Evolutionary conservation across 306 rosid species (phyloP).

Genomic region (Mimosa bimucronata): DNA sequence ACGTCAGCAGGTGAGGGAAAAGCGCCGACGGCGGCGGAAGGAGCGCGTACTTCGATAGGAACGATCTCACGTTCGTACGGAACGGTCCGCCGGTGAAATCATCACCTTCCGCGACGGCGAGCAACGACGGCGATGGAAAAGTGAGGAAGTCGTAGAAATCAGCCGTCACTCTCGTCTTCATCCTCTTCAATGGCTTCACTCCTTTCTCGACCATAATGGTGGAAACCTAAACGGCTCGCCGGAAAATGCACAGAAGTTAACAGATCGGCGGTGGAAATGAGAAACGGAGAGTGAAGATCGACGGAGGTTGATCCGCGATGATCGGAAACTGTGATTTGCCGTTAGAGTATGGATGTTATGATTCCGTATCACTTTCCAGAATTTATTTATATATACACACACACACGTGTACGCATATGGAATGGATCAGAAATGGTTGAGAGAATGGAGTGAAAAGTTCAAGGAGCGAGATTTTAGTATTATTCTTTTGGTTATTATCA

Average conservation of each 20-base stretch:
- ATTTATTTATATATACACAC: background rate
- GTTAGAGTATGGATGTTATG: slow-evolving; percentile 36
- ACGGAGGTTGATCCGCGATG: background rate
- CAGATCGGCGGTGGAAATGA: slow-evolving; percentile 24
- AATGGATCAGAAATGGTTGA: background rate
- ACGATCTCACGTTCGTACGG: slow-evolving; percentile 60
- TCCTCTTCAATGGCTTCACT: slow-evolving; percentile 75
- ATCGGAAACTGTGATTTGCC: slow-evolving; percentile 35
- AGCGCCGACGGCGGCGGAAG: slow-evolving; percentile 84
- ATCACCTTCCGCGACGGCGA: slow-evolving; percentile 24
- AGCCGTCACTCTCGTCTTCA: slow-evolving; percentile 85
- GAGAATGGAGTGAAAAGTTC: background rate
- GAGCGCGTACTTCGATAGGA: slow-evolving; percentile 75
- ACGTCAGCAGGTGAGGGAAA: slow-evolving; percentile 79
- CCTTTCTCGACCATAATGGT: slow-evolving; percentile 73
- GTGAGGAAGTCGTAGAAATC: slow-evolving; percentile 80
- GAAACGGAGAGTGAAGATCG: slow-evolving; percentile 19
- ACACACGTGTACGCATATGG: too few species aligned
- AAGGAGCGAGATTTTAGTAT: slow-evolving; percentile 1
- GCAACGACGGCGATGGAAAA: slow-evolving; percentile 50
- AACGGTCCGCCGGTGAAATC: slow-evolving; percentile 54
- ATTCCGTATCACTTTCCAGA: slow-evolving; percentile 31
- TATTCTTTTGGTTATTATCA: background rate
- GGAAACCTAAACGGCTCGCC: slow-evolving; percentile 3
- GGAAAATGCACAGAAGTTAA: background rate